Evolutionary conservation across 768 basidiomycete genomes (phyloP).

Genomic region (Daedalea quercina): DNA sequence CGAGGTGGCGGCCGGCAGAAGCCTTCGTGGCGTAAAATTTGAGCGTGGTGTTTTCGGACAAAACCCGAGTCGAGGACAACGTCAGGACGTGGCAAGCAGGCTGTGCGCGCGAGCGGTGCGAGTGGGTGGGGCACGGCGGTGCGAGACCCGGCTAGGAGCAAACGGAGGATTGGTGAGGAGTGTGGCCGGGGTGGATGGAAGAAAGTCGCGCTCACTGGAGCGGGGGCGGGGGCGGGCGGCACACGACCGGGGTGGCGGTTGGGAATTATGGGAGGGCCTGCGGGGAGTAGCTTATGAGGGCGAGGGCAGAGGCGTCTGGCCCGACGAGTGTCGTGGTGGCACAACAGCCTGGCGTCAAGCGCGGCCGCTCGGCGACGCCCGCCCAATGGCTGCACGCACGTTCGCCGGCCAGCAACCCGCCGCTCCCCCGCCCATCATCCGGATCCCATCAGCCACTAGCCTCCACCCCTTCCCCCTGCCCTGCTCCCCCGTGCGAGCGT

Average conservation of each 20-base stretch:
- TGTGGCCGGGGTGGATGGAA: not conserved
- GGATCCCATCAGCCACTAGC: not conserved
- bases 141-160: no score
- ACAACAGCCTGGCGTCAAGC: not conserved
- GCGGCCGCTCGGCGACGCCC: constrained; percentile 1
- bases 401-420: constrained; percentile 34
- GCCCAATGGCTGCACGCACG: constrained; percentile 39
- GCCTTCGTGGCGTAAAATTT: no score
- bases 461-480: not conserved
- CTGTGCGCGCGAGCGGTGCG: not conserved
- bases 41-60: not conserved
- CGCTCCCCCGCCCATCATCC: not conserved
- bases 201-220: no score
- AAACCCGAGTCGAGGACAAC: not conserved
- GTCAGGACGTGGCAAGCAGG: not conserved
- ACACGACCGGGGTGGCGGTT: constrained; percentile 15
- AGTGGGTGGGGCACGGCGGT: not conserved
- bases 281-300: constrained; percentile 8
- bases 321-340: not conserved
- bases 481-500: not conserved
- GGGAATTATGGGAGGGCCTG: not conserved
- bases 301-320: constrained; percentile 1
- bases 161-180: no score
- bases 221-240: constrained; percentile 4
- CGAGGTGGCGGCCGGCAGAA: not conserved